Base-by-base conservation (phyloP, 768 basidiomycete genomes). In the Mycena albidolilacea region DNA sequence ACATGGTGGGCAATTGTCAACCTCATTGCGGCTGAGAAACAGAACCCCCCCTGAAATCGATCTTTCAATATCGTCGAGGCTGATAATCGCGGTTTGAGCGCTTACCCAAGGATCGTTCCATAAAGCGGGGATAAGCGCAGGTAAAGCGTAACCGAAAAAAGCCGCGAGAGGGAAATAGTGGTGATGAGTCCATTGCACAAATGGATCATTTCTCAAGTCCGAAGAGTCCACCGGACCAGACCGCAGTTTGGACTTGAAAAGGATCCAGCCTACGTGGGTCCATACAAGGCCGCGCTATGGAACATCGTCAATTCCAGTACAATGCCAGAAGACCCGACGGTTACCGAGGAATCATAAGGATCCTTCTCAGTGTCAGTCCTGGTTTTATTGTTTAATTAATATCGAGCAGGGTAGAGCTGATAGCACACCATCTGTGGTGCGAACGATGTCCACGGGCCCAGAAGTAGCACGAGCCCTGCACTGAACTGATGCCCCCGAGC, bases 391-490 rank as follows among this genome's bases (percentile, higher is more conserved):
- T 43, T 67, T 66, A 67, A 68, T 65, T 70, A 59, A 71, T 70
- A 19, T 43, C 38, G 54, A 15, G 21, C 10, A 70, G 50, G 57
- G 21, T 19, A 64, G 61, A 69, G 38, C 37, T 61, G 67, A 83
- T 17, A 30, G 58, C 71, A 38, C 61, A 73, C 75, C 95, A 87
- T 74, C 93, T 90, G 79, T 94, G 94, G 79, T 94, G 94, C 43
- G 94, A 93, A 69, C 95, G 91, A 81, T 96, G 95, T 9, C 92
- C 89, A 61, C 92, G 88, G 17, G 92, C 90, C 95, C 95, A 96
- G 94, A 94, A 96, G 79, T 89, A 91, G 82, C 94, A 94, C 15
- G 94, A 95, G 0, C 95, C 95, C 83, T 96, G 92, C 4, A 95
- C 93, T 5, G 94, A 93, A 78, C 94, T 95, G 41, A 92, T 90